A percentile compares a stretch with the other conserved stretches of the same genome.
These are phyloP conservation scores for Candida krabiensis DNA, from an alignment of 805 yeast genomes.

Conservation along the genomic window DNA sequence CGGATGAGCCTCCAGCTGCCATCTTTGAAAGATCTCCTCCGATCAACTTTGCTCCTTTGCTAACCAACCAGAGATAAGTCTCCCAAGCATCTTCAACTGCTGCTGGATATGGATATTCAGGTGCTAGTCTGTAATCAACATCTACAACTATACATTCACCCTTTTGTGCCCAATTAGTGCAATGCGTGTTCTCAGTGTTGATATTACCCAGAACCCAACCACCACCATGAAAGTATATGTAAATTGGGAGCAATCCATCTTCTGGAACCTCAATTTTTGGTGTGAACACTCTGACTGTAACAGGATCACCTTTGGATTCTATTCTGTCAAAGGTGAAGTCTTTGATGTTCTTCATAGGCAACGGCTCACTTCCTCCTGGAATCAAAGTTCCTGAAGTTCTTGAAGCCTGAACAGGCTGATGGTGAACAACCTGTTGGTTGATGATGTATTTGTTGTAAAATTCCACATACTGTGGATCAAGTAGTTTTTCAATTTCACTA, in stretches of 20 bases:
- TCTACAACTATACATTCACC: conserved; percentile 35
- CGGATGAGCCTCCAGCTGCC: conserved; percentile 47
- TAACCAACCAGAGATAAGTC: conserved; percentile 30
- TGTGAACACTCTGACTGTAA: conserved; percentile 27
- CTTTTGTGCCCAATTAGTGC: conserved; percentile 37
- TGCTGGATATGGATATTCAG: conserved; percentile 49
- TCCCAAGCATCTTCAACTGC: conserved; percentile 42
- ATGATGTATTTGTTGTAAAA: conserved; percentile 19
- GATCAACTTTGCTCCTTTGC: conserved; percentile 22
- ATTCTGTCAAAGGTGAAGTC: conserved; percentile 24
- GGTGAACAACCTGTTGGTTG: conserved; percentile 19
- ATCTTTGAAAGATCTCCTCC: conserved; percentile 33
- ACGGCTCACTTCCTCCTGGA: conserved; percentile 23
- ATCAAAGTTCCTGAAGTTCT: conserved; percentile 18
- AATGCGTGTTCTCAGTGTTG: conserved; percentile 36
- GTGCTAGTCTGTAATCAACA: conserved; percentile 50
- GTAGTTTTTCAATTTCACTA: neutral
- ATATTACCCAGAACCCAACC: conserved; percentile 35
- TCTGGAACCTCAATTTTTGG: conserved; percentile 22
- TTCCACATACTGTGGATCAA: conserved; percentile 24
- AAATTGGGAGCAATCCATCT: conserved; percentile 23
- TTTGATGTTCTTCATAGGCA: conserved; percentile 14
- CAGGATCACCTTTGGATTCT: conserved; percentile 24
- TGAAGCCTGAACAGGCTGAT: conserved; percentile 20
- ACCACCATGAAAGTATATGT: conserved; percentile 33